Conservation (phyloP, 1,284 basidiomycete genomes). For the Ceratobasidium sp. region DNA sequence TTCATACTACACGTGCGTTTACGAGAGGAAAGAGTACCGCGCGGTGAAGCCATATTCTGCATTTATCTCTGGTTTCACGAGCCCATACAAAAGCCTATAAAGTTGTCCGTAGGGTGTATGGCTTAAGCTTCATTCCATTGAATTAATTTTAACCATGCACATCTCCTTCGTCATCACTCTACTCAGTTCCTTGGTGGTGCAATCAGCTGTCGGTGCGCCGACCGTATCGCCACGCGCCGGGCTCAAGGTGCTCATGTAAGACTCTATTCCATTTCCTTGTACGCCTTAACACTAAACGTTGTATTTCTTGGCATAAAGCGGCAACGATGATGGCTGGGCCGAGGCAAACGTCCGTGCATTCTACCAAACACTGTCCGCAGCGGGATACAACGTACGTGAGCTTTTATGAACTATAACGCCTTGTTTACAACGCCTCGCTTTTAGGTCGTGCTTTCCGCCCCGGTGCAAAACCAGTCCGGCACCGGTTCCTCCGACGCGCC, state of each 20-base stretch:
- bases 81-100: neutral
- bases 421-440: conserved; percentile 28
- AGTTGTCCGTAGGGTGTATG: neutral
- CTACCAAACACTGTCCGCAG: conserved; percentile 59
- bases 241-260: conserved; percentile 38
- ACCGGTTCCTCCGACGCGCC: conserved; percentile 58
- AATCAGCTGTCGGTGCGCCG: conserved; percentile 11
- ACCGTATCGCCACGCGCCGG: neutral
- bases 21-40: neutral
- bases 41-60: conserved; percentile 1
- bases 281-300: neutral
- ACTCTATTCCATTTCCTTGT: neutral
- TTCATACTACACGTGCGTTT: conserved; percentile 26
- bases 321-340: conserved; percentile 61
- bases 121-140: neutral
- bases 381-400: conserved; percentile 61
- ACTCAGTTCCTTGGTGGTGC: conserved; percentile 2
- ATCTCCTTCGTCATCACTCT: conserved; percentile 7
- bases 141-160: conserved; percentile 10
- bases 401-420: neutral
- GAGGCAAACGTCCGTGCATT: conserved; percentile 65
- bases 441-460: conserved; percentile 62
- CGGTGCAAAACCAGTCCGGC: conserved; percentile 63
- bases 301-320: conserved; percentile 7
- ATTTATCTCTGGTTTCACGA: neutral